Conservation (phyloP, 2,329 filamentous ascomycete species). For the Ceratocystis variospora region DNA sequence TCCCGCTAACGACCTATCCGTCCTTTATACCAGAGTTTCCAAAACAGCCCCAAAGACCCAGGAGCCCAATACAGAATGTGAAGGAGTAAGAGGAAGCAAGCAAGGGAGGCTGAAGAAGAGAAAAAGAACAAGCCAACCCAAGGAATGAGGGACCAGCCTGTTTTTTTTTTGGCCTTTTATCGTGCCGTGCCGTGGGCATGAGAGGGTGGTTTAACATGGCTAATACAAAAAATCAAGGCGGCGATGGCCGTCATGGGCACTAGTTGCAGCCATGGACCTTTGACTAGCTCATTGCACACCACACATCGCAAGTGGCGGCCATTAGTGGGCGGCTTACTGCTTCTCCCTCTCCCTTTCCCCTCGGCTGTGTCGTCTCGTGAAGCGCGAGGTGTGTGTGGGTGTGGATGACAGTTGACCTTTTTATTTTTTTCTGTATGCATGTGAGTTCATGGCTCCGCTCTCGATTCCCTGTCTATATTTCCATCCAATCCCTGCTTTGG, state of each 20-base stretch:
- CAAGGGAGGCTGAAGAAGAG: slow-evolving; percentile 2
- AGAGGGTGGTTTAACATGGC: not conserved
- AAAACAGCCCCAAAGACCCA: not conserved
- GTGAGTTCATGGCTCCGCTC: not conserved
- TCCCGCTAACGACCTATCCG: not conserved
- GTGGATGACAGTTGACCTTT: not conserved
- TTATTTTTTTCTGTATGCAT: not conserved
- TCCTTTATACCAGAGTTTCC: not conserved
- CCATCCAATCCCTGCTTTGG: slow-evolving; percentile 3
- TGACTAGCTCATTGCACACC: not conserved
- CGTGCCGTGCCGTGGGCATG: not conserved
- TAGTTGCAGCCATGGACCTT: not conserved
- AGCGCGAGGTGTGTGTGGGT: slow-evolving; percentile 1
- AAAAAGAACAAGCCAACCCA: not conserved
- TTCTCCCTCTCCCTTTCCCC: not conserved
- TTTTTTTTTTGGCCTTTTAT: not conserved
- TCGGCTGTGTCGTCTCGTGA: not conserved
- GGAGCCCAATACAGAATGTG: not conserved
- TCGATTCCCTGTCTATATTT: not conserved
- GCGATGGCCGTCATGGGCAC: not conserved
- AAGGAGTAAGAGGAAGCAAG: not conserved
- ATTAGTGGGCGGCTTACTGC: not conserved
- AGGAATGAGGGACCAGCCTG: not conserved
- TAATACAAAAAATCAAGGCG: not conserved
- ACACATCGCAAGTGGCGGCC: not conserved